Evolutionary conservation across 176 grass and related monocot species (phyloP).

Genomic region (Paspalum notatum): DNA sequence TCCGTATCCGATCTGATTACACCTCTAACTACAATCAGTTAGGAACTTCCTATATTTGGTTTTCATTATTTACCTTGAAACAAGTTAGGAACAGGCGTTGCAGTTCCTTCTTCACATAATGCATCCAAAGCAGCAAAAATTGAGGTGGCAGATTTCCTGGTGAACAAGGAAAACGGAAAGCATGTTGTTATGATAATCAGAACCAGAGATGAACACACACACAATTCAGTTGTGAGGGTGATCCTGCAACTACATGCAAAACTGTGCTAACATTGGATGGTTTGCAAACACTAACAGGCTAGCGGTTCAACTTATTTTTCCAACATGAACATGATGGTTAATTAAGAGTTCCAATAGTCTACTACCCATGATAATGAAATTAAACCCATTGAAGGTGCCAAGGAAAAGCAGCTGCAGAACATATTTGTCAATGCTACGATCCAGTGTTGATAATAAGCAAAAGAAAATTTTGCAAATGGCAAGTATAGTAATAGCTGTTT

Average conservation of each 20-base stretch:
- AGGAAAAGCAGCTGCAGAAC: neutral
- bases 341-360: neutral
- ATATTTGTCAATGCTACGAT: neutral
- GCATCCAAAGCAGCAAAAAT: constrained; percentile 96
- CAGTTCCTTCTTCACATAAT: constrained; percentile 95
- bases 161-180: constrained; percentile 37
- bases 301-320: constrained; percentile 1
- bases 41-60: too few relatives aligned
- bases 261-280: neutral
- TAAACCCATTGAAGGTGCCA: neutral
- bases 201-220: constrained; percentile 5
- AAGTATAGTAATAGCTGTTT: constrained; percentile 20
- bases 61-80: too few relatives aligned
- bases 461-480: neutral
- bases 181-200: neutral
- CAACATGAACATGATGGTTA: neutral
- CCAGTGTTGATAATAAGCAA: neutral
- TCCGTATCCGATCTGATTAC: too few relatives aligned
- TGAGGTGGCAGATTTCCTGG: constrained; percentile 87
- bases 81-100: constrained; percentile 87
- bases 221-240: neutral
- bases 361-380: neutral
- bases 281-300: too few relatives aligned
- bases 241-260: constrained; percentile 13
- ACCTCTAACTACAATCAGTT: too few relatives aligned